Base-by-base conservation (phyloP, 306 rosid genomes). In the Malus fusca region DNA sequence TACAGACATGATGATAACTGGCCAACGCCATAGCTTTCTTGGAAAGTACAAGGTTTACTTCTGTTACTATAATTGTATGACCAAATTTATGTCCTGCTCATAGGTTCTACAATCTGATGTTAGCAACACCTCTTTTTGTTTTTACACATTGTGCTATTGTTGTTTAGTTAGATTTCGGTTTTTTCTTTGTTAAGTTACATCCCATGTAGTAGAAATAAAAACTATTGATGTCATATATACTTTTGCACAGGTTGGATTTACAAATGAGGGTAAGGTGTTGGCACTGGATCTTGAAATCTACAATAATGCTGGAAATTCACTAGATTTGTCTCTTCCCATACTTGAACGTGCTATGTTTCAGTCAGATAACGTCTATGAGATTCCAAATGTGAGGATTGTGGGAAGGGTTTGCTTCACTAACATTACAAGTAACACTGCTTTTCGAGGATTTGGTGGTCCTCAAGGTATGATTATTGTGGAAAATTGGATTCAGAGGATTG, bases 401-500 rank as follows among this genome's bases (percentile, higher is more conserved):
- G 98, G 98, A 78, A 88, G 82, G 83, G 96, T 82, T 70, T 95
- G 98, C 84, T 90, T 88, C 86, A 95, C 98, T 52, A 90, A 95
- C 81, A 78, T 89, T 56, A 92, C 98, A 52, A 87, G 95, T 77
- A 84, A 95, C 87, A 95, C 98, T 81, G 97, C 98, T 79, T 95
- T 95, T 83, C 89, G 96, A 75, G 98, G 98, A 70, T 95, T 92
- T 84, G 98, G 98, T 84, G 97, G 97, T 71, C 98, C 97, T 79
- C 97, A 95, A 90, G 98, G 98, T 77, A 88, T 95, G 97, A 84
- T 95, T 69, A 89, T 95, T 85, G 43, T 96, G 60, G 98, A 95
- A 88, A 90, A 92, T 70, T 92, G 98, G 98, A 92, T 95, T 66
- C 94, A 92, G 52, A 86, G 97, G 81, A 88, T 92, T 80, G 91